Evolutionary conservation across 2,329 filamentous ascomycete genomes (phyloP), one percentile per base, ranked within the genome.

Genomic region (Oidium heveae): DNA sequence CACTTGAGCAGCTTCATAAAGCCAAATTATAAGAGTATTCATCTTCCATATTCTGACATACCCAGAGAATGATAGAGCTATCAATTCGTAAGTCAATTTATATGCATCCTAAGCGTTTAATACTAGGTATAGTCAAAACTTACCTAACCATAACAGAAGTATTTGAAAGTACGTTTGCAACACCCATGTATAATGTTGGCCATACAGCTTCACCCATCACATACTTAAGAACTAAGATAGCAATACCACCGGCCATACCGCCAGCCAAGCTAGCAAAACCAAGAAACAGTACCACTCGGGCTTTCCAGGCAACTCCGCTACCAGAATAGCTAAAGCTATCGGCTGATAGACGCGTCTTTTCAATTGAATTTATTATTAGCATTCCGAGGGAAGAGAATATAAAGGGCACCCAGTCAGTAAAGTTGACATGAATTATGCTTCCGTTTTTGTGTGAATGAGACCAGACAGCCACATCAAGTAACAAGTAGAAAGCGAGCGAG

Each of bases 31-130:
- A 82, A 50, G 77, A 74, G 61, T 82, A 82, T 66, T 82, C 79
- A 62, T 82, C 79, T 69, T 82, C 79, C 75, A 82, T 81, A 62
- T 82, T 82, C 71, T 82, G 79, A 67, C 74, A 79, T 55, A 82
- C 67, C 79, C 79, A 82, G 44, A 82, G 71, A 57, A 81, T 74
- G 51, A 80, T 77, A 22, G 74, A 75, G 67, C 76, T 77, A 59
- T 18, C 39, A 13, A 4, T 10, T 33, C 20, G 13, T n/a, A 47
- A 2, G 34, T 22, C 16, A 18, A 16, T 24, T 20, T 39, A 15
- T 33, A 2, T 10, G 32, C 32, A 33, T 33, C 32, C 32, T 10
- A 33, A 10, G 32, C 9, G 32, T 33, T 33, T 33, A 8, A 33
- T 33, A 10, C 32, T 10, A 10, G 8, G 7, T 33, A 46, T 55